Percentiles rank a stretch among this genome's conserved stretches.
These are phyloP conservation scores for Cercophora newfieldiana DNA, from an alignment of 495 filamentous ascomycete genomes.

Conservation along the genomic window DNA sequence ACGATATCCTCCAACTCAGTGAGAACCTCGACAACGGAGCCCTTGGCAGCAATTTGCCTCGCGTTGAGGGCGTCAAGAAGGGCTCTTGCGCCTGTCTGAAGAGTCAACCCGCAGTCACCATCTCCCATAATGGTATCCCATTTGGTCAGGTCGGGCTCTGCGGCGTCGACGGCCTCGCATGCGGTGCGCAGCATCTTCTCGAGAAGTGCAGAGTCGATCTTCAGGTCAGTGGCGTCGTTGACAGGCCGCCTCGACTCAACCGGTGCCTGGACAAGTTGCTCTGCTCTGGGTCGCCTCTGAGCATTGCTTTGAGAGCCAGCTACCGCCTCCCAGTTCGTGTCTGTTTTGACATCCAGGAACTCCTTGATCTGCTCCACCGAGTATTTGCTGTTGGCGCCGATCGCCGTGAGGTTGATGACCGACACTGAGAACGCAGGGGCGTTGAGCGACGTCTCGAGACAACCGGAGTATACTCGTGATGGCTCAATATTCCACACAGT, in stretches of 20 bases:
- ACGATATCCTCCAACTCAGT: conserved; percentile 56
- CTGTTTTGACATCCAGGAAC: conserved; percentile 55
- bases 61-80: conserved; percentile 43
- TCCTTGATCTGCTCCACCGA: conserved; percentile 51
- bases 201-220: conserved; percentile 44
- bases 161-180: conserved; percentile 49
- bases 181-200: conserved; percentile 54
- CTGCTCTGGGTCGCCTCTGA: conserved; percentile 35
- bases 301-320: conserved; percentile 37
- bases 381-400: conserved; percentile 42
- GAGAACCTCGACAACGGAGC: conserved; percentile 53
- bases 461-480: conserved; percentile 43
- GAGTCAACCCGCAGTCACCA: conserved; percentile 63
- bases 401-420: conserved; percentile 56
- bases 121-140: conserved; percentile 68
- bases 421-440: conserved; percentile 63
- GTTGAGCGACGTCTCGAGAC: conserved; percentile 62
- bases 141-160: conserved; percentile 60
- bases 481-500: conserved; percentile 44
- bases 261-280: conserved; percentile 46
- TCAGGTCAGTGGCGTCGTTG: conserved; percentile 42
- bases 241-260: conserved; percentile 32
- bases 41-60: conserved; percentile 36
- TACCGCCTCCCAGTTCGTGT: conserved; percentile 53
- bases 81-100: conserved; percentile 48